Evolutionary conservation across 1,284 basidiomycete genomes (phyloP).

Genomic region (Xerocomus minutiporus): DNA sequence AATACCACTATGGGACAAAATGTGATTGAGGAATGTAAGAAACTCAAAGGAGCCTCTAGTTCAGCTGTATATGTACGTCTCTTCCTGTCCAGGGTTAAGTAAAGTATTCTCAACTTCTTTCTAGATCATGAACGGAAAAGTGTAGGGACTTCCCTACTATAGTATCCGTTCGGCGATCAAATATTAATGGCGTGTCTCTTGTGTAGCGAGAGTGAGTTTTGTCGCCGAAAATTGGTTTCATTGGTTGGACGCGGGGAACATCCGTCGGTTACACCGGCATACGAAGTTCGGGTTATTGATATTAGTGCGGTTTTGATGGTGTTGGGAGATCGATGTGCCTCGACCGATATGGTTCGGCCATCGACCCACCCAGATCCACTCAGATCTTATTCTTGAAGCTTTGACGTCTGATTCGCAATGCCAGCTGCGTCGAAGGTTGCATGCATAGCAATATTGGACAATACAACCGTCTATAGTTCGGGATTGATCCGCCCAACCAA

Average conservation of each 20-base stretch:
- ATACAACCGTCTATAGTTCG: neutral
- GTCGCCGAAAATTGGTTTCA: neutral
- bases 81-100: neutral
- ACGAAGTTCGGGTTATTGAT: neutral
- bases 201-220: neutral
- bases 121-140: conserved; percentile 23
- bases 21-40: conserved; percentile 58
- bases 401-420: neutral
- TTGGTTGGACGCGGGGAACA: neutral
- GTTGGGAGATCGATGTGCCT: no score
- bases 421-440: neutral
- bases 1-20: conserved; percentile 50
- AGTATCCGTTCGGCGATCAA: neutral
- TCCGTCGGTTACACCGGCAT: neutral
- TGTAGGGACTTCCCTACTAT: conserved; percentile 8
- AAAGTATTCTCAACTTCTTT: neutral
- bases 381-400: neutral
- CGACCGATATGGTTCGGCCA: no score
- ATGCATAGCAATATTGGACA: neutral
- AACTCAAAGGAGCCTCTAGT: conserved; percentile 50
- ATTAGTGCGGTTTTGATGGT: neutral
- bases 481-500: neutral
- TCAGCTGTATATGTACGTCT: conserved; percentile 23
- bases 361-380: neutral
- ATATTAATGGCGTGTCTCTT: neutral